Evolutionary conservation across 257 asterid species (phyloP).

Genomic region (Solanum dulcamara): DNA sequence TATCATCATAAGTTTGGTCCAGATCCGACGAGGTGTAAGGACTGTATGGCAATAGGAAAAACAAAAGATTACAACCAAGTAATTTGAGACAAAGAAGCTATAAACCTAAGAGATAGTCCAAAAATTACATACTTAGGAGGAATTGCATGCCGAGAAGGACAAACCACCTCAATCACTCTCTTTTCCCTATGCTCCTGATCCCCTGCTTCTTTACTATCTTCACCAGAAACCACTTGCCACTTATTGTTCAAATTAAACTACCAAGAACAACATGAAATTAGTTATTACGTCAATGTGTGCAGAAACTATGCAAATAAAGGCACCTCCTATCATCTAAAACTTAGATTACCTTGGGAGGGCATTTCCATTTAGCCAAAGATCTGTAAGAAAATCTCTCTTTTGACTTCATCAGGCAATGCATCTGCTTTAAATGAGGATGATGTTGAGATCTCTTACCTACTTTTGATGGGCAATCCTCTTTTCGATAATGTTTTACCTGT

Average conservation of each 20-base stretch:
- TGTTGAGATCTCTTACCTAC: slow-evolving; percentile 1
- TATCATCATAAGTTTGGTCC: slow-evolving; percentile 14
- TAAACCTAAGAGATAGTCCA: not conserved
- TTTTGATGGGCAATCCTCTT: not conserved
- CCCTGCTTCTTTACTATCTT: slow-evolving; percentile 29
- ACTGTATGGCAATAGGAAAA: slow-evolving; percentile 10
- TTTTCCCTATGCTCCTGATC: slow-evolving; percentile 11
- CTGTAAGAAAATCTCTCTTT: not conserved
- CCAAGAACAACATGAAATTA: not conserved
- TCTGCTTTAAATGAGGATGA: not conserved
- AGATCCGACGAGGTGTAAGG: slow-evolving; percentile 4
- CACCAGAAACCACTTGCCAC: slow-evolving; percentile 41
- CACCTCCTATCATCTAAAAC: not conserved
- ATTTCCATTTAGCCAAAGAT: slow-evolving; percentile 12
- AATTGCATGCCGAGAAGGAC: slow-evolving; percentile 12
- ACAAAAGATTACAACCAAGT: slow-evolving; percentile 2
- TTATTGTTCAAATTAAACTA: slow-evolving; percentile 16
- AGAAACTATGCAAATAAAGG: not conserved
- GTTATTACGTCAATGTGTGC: not conserved
- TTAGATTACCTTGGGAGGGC: slow-evolving; percentile 11
- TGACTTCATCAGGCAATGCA: not conserved
- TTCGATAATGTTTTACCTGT: not conserved
- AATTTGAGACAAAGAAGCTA: not conserved
- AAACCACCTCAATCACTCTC: slow-evolving; percentile 9
- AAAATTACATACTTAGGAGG: slow-evolving; percentile 24